Evolutionary conservation across 2,329 filamentous ascomycete genomes (phyloP).

Genomic region (Paecilomyces fulvus): DNA sequence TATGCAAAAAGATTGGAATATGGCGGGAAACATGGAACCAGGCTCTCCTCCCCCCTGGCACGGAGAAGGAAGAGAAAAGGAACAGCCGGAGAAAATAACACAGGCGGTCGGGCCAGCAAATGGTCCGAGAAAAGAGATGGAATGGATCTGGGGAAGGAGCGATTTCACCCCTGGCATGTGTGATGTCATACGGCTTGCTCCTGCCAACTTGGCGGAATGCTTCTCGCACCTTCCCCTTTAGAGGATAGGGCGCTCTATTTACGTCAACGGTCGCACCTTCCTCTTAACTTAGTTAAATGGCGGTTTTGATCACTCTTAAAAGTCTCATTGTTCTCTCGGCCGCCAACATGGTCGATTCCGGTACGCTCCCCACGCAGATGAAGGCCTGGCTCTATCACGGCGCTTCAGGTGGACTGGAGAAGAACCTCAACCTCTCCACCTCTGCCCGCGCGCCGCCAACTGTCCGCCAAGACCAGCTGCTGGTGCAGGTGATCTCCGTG

Average conservation of each 20-base stretch:
- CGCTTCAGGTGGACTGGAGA: slow-evolving; percentile 42
- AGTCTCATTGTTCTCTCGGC: no score
- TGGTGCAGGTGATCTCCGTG: slow-evolving; percentile 47
- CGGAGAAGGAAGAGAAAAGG: neutral
- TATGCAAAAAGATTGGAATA: neutral
- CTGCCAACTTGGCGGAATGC: neutral
- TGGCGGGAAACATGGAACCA: neutral
- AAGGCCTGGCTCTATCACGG: slow-evolving; percentile 50
- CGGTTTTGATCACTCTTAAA: neutral
- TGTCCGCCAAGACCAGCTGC: slow-evolving; percentile 38
- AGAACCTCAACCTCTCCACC: slow-evolving; percentile 42
- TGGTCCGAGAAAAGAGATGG: neutral
- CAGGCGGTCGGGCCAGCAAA: neutral
- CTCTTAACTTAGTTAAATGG: no score
- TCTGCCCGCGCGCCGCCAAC: slow-evolving; percentile 33
- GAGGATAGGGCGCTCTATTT: neutral
- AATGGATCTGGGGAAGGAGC: neutral
- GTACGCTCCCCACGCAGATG: slow-evolving; percentile 36
- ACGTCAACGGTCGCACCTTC: neutral
- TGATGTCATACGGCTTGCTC: neutral
- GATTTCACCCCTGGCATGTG: neutral
- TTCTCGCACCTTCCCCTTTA: neutral
- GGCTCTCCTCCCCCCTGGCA: neutral
- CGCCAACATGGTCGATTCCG: neutral
- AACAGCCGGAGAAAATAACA: neutral